A percentile compares a stretch with the other conserved stretches of the same genome.
phyloP scores from a whole-genome alignment of 2,329 filamentous ascomycete genomes.

The Rutstroemia sp. region DNA sequence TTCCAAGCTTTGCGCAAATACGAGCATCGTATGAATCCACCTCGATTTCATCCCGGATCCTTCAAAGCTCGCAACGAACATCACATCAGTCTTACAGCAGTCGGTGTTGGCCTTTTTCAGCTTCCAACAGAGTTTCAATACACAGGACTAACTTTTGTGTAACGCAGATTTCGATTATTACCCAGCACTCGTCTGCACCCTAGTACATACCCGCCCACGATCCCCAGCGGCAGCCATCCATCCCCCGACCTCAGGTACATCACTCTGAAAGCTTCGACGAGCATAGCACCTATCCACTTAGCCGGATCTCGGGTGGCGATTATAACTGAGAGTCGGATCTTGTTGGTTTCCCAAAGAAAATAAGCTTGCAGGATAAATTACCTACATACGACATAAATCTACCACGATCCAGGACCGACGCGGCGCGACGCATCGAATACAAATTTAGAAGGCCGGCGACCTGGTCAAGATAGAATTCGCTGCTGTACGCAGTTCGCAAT shows the following conservation, averaged over 20 bases:
- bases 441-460: slow-evolving; percentile 7
- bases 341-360: slow-evolving; percentile 9
- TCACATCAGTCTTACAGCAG: background rate
- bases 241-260: slow-evolving; percentile 13
- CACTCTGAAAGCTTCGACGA: slow-evolving; percentile 9
- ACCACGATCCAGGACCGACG: background rate
- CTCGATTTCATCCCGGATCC: background rate
- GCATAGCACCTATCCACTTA: slow-evolving; percentile 14
- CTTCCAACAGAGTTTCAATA: background rate
- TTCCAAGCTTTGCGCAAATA: slow-evolving; percentile 2
- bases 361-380: slow-evolving; percentile 3
- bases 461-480: background rate
- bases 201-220: slow-evolving; percentile 21
- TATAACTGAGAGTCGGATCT: slow-evolving; percentile 7
- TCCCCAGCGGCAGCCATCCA: slow-evolving; percentile 17
- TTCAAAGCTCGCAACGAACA: background rate
- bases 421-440: background rate
- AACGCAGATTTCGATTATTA: slow-evolving; percentile 13
- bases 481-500: no score
- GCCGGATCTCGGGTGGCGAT: slow-evolving; percentile 2
- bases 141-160: slow-evolving; percentile 5
- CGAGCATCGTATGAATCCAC: background rate
- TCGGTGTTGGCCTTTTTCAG: background rate
- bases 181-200: slow-evolving; percentile 19
- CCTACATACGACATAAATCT: slow-evolving; percentile 6